Evolutionary conservation across 805 yeast genomes (phyloP).

Genomic region (Myxozyma udenii): DNA sequence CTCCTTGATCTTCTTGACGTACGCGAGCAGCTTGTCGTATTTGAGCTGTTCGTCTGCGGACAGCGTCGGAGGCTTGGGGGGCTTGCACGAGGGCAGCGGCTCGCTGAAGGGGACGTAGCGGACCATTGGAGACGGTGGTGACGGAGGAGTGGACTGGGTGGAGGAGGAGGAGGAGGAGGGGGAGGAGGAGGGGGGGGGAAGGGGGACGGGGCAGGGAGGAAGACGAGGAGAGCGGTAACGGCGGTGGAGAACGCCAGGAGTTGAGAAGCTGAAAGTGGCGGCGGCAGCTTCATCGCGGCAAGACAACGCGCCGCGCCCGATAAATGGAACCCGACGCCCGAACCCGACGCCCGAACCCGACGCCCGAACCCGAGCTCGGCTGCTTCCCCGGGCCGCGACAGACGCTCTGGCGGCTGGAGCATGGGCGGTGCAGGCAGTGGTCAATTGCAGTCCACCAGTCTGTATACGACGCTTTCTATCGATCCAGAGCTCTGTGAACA

Average conservation of each 20-base stretch:
- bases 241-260: not conserved
- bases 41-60: constrained; percentile 55
- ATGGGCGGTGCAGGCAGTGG: too few species aligned
- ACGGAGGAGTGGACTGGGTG: not conserved
- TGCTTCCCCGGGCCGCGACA: not conserved
- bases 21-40: constrained; percentile 59
- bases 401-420: too few species aligned
- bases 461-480: too few species aligned
- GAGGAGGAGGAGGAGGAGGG: not conserved
- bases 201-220: not conserved
- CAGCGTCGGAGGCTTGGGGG: constrained; percentile 51
- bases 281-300: not conserved
- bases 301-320: not conserved
- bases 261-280: constrained; percentile 2
- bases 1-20: constrained; percentile 54
- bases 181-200: not conserved
- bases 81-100: constrained; percentile 51
- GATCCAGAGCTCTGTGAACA: too few species aligned
- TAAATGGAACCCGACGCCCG: too few species aligned
- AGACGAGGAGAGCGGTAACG: not conserved
- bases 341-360: not conserved
- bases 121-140: constrained; percentile 12
- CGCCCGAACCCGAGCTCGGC: not conserved
- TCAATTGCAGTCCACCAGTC: too few species aligned
- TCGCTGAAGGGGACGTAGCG: constrained; percentile 51